phyloP scores from a whole-genome alignment of 768 basidiomycete genomes.

The Boletus patriciae region DNA sequence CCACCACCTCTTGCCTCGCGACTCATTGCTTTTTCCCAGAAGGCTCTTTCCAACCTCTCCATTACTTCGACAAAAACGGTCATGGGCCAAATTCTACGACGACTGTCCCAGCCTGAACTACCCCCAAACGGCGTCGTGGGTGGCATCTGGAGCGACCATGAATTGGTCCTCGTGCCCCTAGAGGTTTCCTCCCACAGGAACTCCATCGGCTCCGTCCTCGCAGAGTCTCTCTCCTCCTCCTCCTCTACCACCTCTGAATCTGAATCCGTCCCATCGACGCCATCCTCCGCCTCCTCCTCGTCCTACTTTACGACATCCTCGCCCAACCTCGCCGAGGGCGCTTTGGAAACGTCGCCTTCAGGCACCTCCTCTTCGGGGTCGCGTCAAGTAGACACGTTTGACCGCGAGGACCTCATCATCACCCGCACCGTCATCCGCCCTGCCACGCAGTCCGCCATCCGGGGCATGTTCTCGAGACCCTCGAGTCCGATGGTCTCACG shows the following conservation, averaged over 20 bases:
- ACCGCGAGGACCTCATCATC: slow-evolving; percentile 34
- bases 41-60: slow-evolving; percentile 10
- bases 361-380: slow-evolving; percentile 9
- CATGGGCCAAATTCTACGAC: slow-evolving; percentile 33
- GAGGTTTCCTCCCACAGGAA: slow-evolving; percentile 22
- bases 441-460: slow-evolving; percentile 23
- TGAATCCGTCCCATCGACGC: slow-evolving; percentile 11
- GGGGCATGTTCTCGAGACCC: slow-evolving; percentile 31
- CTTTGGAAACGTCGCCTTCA: slow-evolving; percentile 2
- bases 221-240: slow-evolving; percentile 17
- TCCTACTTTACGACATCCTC: slow-evolving; percentile 25
- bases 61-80: slow-evolving; percentile 11
- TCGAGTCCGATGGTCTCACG: slow-evolving; percentile 32
- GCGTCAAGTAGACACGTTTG: slow-evolving; percentile 26
- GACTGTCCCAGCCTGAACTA: slow-evolving; percentile 18
- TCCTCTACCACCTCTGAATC: background rate
- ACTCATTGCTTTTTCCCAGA: slow-evolving; percentile 26
- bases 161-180: slow-evolving; percentile 34
- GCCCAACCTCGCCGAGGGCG: slow-evolving; percentile 11
- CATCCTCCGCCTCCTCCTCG: slow-evolving; percentile 15
- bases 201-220: slow-evolving; percentile 19
- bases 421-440: slow-evolving; percentile 43
- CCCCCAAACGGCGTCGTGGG: slow-evolving; percentile 25
- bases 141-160: slow-evolving; percentile 36
- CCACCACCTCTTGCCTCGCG: slow-evolving; percentile 18